Percentiles rank a stretch among this genome's conserved stretches.
These are phyloP conservation scores for Prunus mira DNA, from an alignment of 306 rosid species.

Conservation along the genomic window DNA sequence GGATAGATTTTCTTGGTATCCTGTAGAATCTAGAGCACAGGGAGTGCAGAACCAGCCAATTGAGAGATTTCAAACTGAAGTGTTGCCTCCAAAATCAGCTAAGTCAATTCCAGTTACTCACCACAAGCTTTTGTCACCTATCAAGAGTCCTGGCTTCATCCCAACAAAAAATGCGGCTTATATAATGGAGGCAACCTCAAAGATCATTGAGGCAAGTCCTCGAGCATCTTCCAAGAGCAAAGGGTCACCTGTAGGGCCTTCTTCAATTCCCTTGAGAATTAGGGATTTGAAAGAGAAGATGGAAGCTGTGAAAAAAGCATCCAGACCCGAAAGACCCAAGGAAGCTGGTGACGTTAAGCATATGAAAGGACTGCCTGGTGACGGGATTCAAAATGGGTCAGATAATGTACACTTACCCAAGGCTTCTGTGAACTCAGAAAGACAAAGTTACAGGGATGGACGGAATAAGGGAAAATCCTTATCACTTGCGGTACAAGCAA, in stretches of 20 bases:
- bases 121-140: slow-evolving; percentile 83
- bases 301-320: slow-evolving; percentile 62
- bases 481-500: slow-evolving; percentile 44
- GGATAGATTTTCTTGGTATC: slow-evolving; percentile 52
- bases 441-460: slow-evolving; percentile 25
- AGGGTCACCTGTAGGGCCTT: slow-evolving; percentile 40
- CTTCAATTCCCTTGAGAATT: slow-evolving; percentile 78
- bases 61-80: slow-evolving; percentile 80
- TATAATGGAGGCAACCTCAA: slow-evolving; percentile 86
- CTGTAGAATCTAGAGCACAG: slow-evolving; percentile 41
- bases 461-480: slow-evolving; percentile 54
- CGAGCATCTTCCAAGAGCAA: slow-evolving; percentile 46
- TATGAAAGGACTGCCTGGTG: slow-evolving; percentile 37
- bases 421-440: slow-evolving; percentile 43
- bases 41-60: slow-evolving; percentile 46
- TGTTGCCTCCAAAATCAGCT: slow-evolving; percentile 84
- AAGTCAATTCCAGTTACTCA: slow-evolving; percentile 82
- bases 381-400: slow-evolving; percentile 36
- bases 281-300: slow-evolving; percentile 68
- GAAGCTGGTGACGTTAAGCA: slow-evolving; percentile 21
- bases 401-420: slow-evolving; percentile 38
- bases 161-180: slow-evolving; percentile 54
- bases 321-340: slow-evolving; percentile 36
- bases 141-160: slow-evolving; percentile 62
- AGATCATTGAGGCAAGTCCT: slow-evolving; percentile 83